A percentile compares a stretch with the other conserved stretches of the same genome.
Evolutionary conservation across 2,329 filamentous ascomycete species (phyloP).

Genomic region (Stemphylium lycopersici): DNA sequence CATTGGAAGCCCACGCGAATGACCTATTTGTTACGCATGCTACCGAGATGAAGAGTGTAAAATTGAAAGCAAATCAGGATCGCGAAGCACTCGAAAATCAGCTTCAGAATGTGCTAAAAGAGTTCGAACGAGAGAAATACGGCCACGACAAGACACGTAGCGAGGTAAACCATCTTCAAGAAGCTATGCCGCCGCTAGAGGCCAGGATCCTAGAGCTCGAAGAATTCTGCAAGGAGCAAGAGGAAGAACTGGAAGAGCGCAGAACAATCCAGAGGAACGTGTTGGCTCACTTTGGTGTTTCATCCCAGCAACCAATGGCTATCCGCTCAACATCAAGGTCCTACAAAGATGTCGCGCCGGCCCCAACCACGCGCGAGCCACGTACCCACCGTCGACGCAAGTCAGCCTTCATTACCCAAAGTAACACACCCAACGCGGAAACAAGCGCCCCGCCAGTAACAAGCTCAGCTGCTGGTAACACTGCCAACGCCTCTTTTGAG

Average conservation of each 20-base stretch:
- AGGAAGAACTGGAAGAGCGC: constrained; percentile 37
- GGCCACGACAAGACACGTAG: constrained; percentile 21
- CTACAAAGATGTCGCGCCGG: constrained; percentile 15
- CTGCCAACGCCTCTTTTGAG: constrained; percentile 31
- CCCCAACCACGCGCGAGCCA: constrained; percentile 17
- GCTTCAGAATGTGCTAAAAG: constrained; percentile 21
- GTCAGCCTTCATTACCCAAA: constrained; percentile 21
- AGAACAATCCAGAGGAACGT: constrained; percentile 34
- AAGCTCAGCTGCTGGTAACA: constrained; percentile 23
- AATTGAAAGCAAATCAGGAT: constrained; percentile 20
- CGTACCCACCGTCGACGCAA: constrained; percentile 35
- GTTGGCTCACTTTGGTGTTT: constrained; percentile 31
- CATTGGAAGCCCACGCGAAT: constrained; percentile 25
- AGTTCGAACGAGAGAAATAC: constrained; percentile 6
- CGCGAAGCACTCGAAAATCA: constrained; percentile 22
- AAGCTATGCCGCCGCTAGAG: constrained; percentile 26
- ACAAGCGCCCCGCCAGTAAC: constrained; percentile 7
- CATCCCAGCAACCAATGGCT: constrained; percentile 17
- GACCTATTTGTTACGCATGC: constrained; percentile 25
- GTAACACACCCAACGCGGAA: constrained; percentile 4
- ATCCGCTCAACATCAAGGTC: constrained; percentile 18
- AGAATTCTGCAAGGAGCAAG: constrained; percentile 35
- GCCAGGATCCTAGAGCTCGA: constrained; percentile 32
- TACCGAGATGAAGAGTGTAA: constrained; percentile 20
- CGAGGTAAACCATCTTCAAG: constrained; percentile 25